Evolutionary conservation across 108 stramenopile genomes (phyloP).

Genomic region (Fragilariopsis cylindrus): DNA sequence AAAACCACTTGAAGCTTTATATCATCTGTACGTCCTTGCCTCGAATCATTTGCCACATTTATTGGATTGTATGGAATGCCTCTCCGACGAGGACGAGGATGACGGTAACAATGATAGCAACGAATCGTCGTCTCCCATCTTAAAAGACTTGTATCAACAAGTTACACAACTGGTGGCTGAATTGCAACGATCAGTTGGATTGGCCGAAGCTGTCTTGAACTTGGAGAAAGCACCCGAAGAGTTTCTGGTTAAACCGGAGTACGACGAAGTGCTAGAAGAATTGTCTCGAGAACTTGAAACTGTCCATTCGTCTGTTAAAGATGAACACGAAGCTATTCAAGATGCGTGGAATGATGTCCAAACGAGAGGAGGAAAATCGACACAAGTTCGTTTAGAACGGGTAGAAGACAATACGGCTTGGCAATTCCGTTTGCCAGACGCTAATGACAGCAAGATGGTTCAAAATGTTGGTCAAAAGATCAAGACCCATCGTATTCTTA

Average conservation of each 20-base stretch:
- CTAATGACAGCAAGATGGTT: conserved; percentile 74
- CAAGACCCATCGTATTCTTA: conserved; percentile 75
- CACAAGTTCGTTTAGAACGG: conserved; percentile 71
- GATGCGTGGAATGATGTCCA: conserved; percentile 56
- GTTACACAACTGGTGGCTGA: conserved; percentile 30
- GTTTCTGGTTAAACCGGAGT: conserved; percentile 70
- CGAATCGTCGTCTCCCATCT: background rate
- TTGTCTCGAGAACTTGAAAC: conserved; percentile 66
- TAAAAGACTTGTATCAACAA: conserved; percentile 22
- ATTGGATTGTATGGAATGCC: conserved; percentile 44
- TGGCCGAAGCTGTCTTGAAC: conserved; percentile 79
- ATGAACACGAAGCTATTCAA: conserved; percentile 65
- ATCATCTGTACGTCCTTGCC: conserved; percentile 70
- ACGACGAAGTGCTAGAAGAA: conserved; percentile 68
- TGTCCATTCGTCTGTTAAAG: conserved; percentile 65
- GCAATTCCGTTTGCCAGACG: conserved; percentile 81
- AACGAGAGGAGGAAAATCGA: conserved; percentile 31
- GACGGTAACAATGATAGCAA: background rate
- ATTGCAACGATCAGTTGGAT: conserved; percentile 37
- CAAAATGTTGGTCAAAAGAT: conserved; percentile 39
- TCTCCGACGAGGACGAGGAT: conserved; percentile 11
- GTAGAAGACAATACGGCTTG: conserved; percentile 54
- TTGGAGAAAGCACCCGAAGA: conserved; percentile 85
- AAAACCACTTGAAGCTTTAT: conserved; percentile 73
- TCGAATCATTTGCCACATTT: conserved; percentile 61